Evolutionary conservation across 352 stramenopile species (phyloP).

Genomic region (Globisporangium spinosum): DNA sequence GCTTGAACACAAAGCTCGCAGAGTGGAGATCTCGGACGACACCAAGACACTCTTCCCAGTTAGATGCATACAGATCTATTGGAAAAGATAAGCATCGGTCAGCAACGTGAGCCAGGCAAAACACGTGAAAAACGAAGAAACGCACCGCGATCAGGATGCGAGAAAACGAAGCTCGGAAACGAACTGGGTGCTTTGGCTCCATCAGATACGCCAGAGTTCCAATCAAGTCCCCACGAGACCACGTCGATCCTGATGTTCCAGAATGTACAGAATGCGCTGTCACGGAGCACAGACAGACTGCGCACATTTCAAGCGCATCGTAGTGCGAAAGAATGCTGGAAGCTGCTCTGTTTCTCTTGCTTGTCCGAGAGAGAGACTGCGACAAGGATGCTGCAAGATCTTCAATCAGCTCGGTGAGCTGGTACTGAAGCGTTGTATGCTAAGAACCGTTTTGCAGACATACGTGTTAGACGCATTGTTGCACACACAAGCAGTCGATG

Average conservation of each 20-base stretch:
- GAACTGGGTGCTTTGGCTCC: conserved; percentile 25
- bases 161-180: conserved; percentile 39
- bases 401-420: conserved; percentile 36
- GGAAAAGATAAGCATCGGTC: neutral
- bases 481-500: neutral
- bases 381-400: conserved; percentile 28
- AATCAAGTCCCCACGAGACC: neutral
- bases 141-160: conserved; percentile 34
- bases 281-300: conserved; percentile 9
- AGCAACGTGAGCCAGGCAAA: neutral
- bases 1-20: conserved; percentile 28
- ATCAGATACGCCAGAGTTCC: conserved; percentile 21
- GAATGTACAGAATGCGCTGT: neutral
- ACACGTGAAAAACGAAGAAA: conserved; percentile 2
- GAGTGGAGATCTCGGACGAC: conserved; percentile 17
- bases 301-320: conserved; percentile 17
- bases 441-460: conserved; percentile 12
- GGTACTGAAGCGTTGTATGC: conserved; percentile 42
- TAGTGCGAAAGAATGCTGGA: conserved; percentile 10
- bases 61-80: conserved; percentile 10
- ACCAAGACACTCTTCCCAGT: conserved; percentile 7
- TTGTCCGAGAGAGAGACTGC: neutral
- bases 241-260: neutral
- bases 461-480: neutral
- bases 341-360: neutral